Conservation (phyloP, 1,284 basidiomycete species). For the Rhodotorula sp. region DNA sequence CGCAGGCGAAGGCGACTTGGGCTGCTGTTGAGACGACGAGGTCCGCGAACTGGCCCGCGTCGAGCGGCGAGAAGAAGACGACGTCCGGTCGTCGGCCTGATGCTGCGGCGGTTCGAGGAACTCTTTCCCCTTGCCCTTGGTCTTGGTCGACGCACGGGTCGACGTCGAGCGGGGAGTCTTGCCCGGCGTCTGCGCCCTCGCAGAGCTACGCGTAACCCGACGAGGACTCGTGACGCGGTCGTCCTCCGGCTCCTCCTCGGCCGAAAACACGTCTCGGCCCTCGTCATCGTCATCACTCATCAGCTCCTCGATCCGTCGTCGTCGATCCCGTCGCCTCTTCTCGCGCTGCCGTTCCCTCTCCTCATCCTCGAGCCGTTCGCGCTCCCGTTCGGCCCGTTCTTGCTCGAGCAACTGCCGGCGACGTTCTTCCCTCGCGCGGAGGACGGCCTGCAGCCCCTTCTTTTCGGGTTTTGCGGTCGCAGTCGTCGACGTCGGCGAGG, state of each 20-base stretch:
- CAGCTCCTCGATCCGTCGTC: constrained; percentile 19
- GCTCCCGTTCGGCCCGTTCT: constrained; percentile 33
- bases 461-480: constrained; percentile 8
- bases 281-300: constrained; percentile 29
- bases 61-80: constrained; percentile 12
- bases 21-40: not conserved
- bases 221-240: not conserved
- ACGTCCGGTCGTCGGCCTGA: not conserved
- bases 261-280: constrained; percentile 2
- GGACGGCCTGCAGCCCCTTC: constrained; percentile 29
- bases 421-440: constrained; percentile 38
- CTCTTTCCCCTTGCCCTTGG: constrained; percentile 25
- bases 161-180: not conserved
- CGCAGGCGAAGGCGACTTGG: constrained; percentile 19
- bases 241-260: constrained; percentile 9
- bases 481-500: not conserved
- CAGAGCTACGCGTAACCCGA: not conserved
- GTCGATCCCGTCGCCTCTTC: constrained; percentile 12
- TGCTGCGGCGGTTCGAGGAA: constrained; percentile 23
- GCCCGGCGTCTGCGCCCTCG: not conserved
- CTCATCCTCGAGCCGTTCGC: constrained; percentile 21
- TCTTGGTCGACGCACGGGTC: not conserved
- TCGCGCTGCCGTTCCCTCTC: constrained; percentile 21
- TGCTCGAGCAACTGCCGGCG: constrained; percentile 20
- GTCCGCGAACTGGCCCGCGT: constrained; percentile 19